Evolutionary conservation across 2,329 filamentous ascomycete genomes (phyloP), one percentile per base, ranked within the genome.

Genomic region (Penicillium sp.): DNA sequence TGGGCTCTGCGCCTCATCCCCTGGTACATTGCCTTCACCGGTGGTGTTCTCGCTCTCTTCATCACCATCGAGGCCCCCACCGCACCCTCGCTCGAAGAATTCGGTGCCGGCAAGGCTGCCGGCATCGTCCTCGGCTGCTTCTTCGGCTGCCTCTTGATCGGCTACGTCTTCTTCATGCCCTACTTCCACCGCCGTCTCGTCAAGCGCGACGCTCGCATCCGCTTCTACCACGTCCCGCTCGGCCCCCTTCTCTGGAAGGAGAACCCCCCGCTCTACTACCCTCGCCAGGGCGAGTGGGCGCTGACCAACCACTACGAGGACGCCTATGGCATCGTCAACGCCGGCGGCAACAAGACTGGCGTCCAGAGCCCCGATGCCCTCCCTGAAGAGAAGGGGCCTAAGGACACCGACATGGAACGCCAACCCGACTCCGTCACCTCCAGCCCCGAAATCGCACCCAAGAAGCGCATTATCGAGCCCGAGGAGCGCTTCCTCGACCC

Each of bases 11-110:
- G 76, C 52, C 72, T 82, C 41, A 80, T 82, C 38, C 81, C 83
- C 4, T 73, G 80, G 70, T 85, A 83, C 70, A 79, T 84, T 56
- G 78, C 82, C 52, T 66, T 80, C 53, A 84, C 83, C 0, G 81
- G 76, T 48, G 81, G 76, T n/a, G 64, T 85, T 55, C 79, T 84
- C 48, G 81, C 83, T 5, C 76, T 91, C 71, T 84, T 90, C 63
- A 85, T 91, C 60, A 81, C 90, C 51, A 75, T 84, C 62, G 69
- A 72, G 61, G 69, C 69, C 5, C 70, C 71, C 1, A 69, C 64
- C 6, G 69, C 66, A 0, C 67, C 69, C 11, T 68, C 66, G 0
- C 60, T 71, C 19, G 70, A 71, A 15, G 66, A 65, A 15, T 71
- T 72, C 41, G 70, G 71, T 15, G 69, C 62, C 29, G 70, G 70